Percentiles rank a stretch among this genome's conserved stretches.
phyloP scores from a whole-genome alignment of 208 protist species.

The Trichomonas gallinae region DNA sequence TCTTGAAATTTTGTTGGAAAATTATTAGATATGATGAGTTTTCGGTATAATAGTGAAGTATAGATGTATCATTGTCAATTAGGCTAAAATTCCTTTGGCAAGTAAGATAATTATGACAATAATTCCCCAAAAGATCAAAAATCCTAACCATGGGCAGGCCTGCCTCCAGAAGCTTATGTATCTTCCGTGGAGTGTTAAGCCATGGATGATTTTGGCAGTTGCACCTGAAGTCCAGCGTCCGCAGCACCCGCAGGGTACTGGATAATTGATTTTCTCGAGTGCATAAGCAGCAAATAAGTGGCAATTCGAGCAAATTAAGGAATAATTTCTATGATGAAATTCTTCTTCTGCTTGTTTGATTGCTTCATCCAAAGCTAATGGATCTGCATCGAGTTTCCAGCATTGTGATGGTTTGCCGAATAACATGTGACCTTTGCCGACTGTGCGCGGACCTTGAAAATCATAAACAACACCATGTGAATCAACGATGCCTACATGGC shows the following conservation, averaged over 20 bases:
- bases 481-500: conserved; percentile 4
- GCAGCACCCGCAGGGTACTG: not conserved
- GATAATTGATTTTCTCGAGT: not conserved
- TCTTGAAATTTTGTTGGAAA: too few species aligned
- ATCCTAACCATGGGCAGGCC: not conserved
- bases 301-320: not conserved
- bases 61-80: too few species aligned
- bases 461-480: not conserved
- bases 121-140: not conserved
- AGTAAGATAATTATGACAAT: not conserved
- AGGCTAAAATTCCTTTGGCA: not conserved
- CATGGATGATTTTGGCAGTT: not conserved
- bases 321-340: not conserved
- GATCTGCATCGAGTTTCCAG: not conserved
- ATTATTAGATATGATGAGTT: too few species aligned
- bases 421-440: not conserved
- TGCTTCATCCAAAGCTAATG: not conserved
- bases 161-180: not conserved
- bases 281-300: not conserved
- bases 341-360: not conserved
- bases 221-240: not conserved
- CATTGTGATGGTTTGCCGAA: not conserved
- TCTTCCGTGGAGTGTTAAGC: not conserved
- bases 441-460: not conserved
- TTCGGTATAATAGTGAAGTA: too few species aligned